These are phyloP conservation scores for Lotus japonicus DNA, from an alignment of 306 rosid genomes.

Conservation along the genomic window DNA sequence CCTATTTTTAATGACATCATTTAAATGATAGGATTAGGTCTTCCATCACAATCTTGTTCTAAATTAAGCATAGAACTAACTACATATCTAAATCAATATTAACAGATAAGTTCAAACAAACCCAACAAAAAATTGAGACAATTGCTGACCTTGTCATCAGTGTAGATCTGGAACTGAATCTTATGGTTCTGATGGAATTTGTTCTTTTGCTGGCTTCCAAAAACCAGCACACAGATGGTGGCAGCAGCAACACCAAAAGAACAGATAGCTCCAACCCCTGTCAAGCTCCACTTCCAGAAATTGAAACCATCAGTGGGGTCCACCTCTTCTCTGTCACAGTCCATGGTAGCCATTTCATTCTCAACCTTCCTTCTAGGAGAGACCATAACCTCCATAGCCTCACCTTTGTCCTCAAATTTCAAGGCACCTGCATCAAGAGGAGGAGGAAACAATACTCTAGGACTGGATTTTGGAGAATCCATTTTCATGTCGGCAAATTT, in stretches of 20 bases:
- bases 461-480: slow-evolving; percentile 58
- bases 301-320: slow-evolving; percentile 26
- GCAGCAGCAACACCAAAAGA: slow-evolving; percentile 87
- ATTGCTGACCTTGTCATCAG: slow-evolving; percentile 61
- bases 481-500: slow-evolving; percentile 78
- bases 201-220: slow-evolving; percentile 53
- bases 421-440: slow-evolving; percentile 32
- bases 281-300: slow-evolving; percentile 61
- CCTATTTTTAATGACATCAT: not conserved
- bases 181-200: slow-evolving; percentile 37
- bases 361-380: slow-evolving; percentile 46
- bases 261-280: slow-evolving; percentile 85
- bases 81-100: too few species aligned
- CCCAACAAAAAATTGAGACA: not conserved
- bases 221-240: slow-evolving; percentile 53
- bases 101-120: not conserved
- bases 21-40: not conserved
- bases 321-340: slow-evolving; percentile 16
- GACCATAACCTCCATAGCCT: slow-evolving; percentile 15
- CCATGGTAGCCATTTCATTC: slow-evolving; percentile 22
- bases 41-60: not conserved
- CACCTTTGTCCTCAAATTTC: slow-evolving; percentile 41
- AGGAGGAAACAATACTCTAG: slow-evolving; percentile 19
- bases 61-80: not conserved
- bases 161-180: slow-evolving; percentile 56